These are phyloP conservation scores for Bruguiera sexangula DNA, from an alignment of 345 rosid species.

Conservation along the genomic window DNA sequence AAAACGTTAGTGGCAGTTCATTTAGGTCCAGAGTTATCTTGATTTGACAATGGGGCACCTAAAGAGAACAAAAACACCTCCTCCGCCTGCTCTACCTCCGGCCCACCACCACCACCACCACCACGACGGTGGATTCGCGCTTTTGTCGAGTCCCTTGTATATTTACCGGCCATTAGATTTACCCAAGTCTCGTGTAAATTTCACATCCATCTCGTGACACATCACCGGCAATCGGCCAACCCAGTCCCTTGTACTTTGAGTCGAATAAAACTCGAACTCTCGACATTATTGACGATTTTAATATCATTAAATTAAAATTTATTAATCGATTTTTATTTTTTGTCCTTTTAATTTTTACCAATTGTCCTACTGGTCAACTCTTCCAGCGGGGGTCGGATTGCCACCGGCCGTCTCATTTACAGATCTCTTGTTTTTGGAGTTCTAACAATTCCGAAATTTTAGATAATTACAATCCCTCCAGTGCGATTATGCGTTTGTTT, in stretches of 20 bases:
- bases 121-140: too few relatives aligned
- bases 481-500: background rate
- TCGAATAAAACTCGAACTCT: background rate
- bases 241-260: background rate
- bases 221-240: background rate
- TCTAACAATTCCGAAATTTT: background rate
- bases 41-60: background rate
- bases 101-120: too few relatives aligned
- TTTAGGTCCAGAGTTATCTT: background rate
- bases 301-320: too few relatives aligned
- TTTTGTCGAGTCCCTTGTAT: background rate
- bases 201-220: constrained; percentile 29
- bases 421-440: background rate
- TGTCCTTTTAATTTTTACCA: background rate
- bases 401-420: background rate
- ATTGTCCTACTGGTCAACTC: background rate
- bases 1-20: background rate
- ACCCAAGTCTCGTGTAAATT: constrained; percentile 21
- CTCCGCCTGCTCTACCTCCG: background rate
- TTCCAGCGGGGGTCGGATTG: background rate
- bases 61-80: background rate
- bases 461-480: background rate
- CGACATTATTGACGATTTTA: too few relatives aligned
- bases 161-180: background rate
- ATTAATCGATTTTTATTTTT: too few relatives aligned